Percentiles rank a stretch among this genome's conserved stretches.
Evolutionary conservation across 768 basidiomycete genomes (phyloP).

Genomic region (Russula ochroleuca): DNA sequence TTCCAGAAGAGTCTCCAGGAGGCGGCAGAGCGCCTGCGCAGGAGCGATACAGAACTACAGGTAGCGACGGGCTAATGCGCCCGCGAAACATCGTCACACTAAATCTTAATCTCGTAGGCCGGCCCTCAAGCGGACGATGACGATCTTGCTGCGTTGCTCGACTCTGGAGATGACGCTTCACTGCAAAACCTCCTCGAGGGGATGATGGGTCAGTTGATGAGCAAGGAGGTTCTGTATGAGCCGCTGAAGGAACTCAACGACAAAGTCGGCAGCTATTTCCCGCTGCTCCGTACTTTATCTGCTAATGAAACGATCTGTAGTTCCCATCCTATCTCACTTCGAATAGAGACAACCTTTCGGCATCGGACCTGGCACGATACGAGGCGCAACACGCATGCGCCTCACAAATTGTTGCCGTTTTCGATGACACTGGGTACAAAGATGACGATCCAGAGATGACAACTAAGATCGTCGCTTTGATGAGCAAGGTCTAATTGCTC

Average conservation of each 20-base stretch:
- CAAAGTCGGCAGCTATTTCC: constrained; percentile 44
- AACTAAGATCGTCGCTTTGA: constrained; percentile 56
- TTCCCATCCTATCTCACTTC: constrained; percentile 72
- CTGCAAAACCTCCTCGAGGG: constrained; percentile 67
- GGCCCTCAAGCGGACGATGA: constrained; percentile 35
- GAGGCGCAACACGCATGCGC: constrained; percentile 57
- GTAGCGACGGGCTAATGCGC: constrained; percentile 30
- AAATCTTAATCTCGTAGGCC: constrained; percentile 23
- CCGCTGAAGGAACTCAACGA: constrained; percentile 76
- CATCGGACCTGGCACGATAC: constrained; percentile 60
- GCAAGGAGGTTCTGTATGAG: constrained; percentile 80
- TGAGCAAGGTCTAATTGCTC: constrained; percentile 58
- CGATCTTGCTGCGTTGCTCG: constrained; percentile 50
- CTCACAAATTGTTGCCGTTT: constrained; percentile 54
- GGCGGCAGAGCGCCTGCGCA: constrained; percentile 69
- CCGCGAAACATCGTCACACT: constrained; percentile 12
- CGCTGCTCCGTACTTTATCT: not conserved
- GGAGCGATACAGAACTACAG: constrained; percentile 56
- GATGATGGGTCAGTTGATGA: constrained; percentile 80
- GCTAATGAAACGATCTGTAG: constrained; percentile 36
- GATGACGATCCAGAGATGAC: constrained; percentile 49
- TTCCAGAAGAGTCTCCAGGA: constrained; percentile 70
- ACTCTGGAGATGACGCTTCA: constrained; percentile 42
- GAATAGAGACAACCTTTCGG: constrained; percentile 49
- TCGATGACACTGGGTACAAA: constrained; percentile 55